These are phyloP conservation scores for Alternaria ventricosa DNA, from an alignment of 2,329 filamentous ascomycete species.

Conservation along the genomic window DNA sequence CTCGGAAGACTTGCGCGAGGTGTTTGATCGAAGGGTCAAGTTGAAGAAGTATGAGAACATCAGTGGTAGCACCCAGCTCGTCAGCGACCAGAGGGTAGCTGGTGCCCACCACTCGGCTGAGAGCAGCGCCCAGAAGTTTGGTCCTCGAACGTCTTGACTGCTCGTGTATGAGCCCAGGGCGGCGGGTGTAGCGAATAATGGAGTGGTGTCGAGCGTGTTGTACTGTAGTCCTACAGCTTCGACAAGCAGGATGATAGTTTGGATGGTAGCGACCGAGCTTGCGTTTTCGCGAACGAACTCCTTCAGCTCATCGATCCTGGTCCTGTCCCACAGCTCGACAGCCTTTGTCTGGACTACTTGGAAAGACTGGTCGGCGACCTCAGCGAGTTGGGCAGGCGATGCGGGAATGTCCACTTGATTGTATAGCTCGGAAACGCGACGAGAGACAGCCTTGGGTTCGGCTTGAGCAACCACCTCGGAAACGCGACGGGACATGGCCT, in stretches of 20 bases:
- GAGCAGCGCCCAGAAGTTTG: slow-evolving; percentile 81
- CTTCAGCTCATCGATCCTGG: slow-evolving; percentile 70
- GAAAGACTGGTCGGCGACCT: slow-evolving; percentile 71
- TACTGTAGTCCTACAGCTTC: slow-evolving; percentile 72
- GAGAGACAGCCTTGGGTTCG: slow-evolving; percentile 45
- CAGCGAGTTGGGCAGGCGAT: slow-evolving; percentile 67
- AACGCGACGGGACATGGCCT: slow-evolving; percentile 49
- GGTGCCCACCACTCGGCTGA: slow-evolving; percentile 84
- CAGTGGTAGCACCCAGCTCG: slow-evolving; percentile 73
- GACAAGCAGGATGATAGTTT: slow-evolving; percentile 59
- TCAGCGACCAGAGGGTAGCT: slow-evolving; percentile 76
- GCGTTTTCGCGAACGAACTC: slow-evolving; percentile 71
- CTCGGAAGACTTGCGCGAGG: slow-evolving; percentile 50
- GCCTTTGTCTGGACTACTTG: slow-evolving; percentile 74
- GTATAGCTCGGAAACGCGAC: slow-evolving; percentile 64
- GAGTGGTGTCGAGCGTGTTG: slow-evolving; percentile 73
- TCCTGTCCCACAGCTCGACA: slow-evolving; percentile 67
- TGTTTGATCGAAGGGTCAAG: slow-evolving; percentile 67
- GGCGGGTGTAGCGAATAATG: slow-evolving; percentile 75
- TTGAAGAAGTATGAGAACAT: slow-evolving; percentile 90
- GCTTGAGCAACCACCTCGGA: not conserved
- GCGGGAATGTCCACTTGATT: slow-evolving; percentile 68
- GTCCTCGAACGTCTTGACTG: slow-evolving; percentile 70
- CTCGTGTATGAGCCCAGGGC: slow-evolving; percentile 62
- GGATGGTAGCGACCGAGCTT: slow-evolving; percentile 67